Conservation (phyloP, 1,284 basidiomycete species). For the Bjerkandera adusta region DNA sequence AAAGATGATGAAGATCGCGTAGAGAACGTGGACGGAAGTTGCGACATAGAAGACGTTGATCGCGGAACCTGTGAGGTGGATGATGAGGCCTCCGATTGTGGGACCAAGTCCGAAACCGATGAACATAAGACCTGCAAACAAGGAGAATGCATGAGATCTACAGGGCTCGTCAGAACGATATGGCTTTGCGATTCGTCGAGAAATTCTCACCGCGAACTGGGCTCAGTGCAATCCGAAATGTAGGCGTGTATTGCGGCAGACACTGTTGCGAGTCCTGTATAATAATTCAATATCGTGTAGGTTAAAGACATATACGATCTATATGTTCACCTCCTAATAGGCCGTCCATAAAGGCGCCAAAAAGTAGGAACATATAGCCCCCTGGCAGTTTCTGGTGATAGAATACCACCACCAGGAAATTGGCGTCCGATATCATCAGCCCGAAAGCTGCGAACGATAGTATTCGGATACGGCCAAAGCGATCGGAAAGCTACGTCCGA, state of each 20-base stretch:
- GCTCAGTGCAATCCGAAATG: constrained; percentile 55
- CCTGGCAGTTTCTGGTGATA: constrained; percentile 66
- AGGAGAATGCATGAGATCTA: constrained; percentile 61
- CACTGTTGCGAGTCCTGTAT: constrained; percentile 46
- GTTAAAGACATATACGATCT: constrained; percentile 22
- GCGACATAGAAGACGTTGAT: constrained; percentile 76
- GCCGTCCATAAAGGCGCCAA: constrained; percentile 76
- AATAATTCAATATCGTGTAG: not conserved
- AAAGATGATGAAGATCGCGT: constrained; percentile 50
- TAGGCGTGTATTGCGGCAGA: constrained; percentile 60
- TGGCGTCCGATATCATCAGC: constrained; percentile 61
- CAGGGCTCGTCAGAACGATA: not conserved
- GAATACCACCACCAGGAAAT: constrained; percentile 64
- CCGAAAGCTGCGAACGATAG: constrained; percentile 65
- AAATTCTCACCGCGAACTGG: constrained; percentile 41
- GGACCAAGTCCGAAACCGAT: constrained; percentile 74
- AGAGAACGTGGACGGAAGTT: constrained; percentile 44
- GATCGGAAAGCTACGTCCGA: constrained; percentile 67
- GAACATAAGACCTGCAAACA: constrained; percentile 60
- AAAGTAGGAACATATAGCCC: constrained; percentile 80
- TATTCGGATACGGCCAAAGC: constrained; percentile 69
- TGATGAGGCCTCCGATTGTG: constrained; percentile 63
- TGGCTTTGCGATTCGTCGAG: not conserved
- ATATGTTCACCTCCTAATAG: constrained; percentile 77
- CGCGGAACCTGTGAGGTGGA: constrained; percentile 53